phyloP scores from a whole-genome alignment of 208 protist species.

The Balamuthia mandrillaris region DNA sequence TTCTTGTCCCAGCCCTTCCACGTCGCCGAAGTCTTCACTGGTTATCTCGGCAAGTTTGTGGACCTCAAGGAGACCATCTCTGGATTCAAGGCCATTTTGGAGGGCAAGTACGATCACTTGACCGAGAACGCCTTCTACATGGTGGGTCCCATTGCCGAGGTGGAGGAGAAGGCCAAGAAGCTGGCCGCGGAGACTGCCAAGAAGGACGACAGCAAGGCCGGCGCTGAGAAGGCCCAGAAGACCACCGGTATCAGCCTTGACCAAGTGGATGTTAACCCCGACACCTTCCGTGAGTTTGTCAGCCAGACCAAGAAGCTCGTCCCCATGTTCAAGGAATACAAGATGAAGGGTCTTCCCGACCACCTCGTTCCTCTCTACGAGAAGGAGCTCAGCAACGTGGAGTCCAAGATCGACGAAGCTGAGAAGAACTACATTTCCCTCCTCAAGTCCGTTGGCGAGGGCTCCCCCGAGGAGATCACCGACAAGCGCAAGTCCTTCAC shows the following conservation, averaged over 20 bases:
- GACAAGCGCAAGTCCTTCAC: no score
- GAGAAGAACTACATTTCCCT: no score
- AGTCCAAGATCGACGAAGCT: constrained; percentile 13
- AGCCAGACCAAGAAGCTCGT: constrained; percentile 9
- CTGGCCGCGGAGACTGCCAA: constrained; percentile 6
- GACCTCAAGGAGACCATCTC: constrained; percentile 87
- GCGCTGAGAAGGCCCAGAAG: background rate
- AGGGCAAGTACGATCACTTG: constrained; percentile 91
- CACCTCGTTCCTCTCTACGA: background rate
- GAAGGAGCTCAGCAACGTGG: constrained; percentile 8
- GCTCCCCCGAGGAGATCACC: no score
- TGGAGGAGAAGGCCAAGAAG: constrained; percentile 84
- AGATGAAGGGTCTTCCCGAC: constrained; percentile 4
- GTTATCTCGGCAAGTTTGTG: constrained; percentile 91
- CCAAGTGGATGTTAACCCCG: background rate
- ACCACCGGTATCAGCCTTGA: background rate
- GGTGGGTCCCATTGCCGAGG: constrained; percentile 90
- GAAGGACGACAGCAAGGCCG: background rate
- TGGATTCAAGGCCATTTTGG: constrained; percentile 88
- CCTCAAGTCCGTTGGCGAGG: no score
- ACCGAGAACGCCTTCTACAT: constrained; percentile 97
- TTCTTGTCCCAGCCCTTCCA: constrained; percentile 98
- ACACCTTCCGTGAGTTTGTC: constrained; percentile 8
- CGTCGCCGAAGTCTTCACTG: constrained; percentile 95
- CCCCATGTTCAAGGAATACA: background rate